phyloP scores from a whole-genome alignment of 805 yeast species.

The Pichia phayaonensis region DNA sequence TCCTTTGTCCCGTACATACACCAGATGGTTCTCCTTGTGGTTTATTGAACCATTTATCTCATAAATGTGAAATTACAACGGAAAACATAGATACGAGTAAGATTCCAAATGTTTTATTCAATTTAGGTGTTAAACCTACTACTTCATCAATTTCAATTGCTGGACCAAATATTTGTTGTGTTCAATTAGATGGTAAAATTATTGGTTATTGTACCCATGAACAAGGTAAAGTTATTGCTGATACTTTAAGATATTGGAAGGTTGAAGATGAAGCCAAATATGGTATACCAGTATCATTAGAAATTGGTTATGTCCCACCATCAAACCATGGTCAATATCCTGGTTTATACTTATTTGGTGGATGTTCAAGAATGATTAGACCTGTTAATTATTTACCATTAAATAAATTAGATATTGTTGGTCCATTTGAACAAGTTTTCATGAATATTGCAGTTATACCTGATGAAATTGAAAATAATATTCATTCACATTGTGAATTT shows the following conservation, averaged over 20 bases:
- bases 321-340: slow-evolving; percentile 95
- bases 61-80: slow-evolving; percentile 86
- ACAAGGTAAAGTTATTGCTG: slow-evolving; percentile 80
- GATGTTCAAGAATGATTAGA: slow-evolving; percentile 91
- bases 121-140: slow-evolving; percentile 77
- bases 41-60: slow-evolving; percentile 90
- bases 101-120: slow-evolving; percentile 57
- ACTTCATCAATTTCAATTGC: slow-evolving; percentile 60
- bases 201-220: slow-evolving; percentile 92
- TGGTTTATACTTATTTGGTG: slow-evolving; percentile 86
- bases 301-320: slow-evolving; percentile 96
- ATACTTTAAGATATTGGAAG: slow-evolving; percentile 88
- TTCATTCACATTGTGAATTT: slow-evolving; percentile 90
- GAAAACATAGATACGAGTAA: slow-evolving; percentile 61
- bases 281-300: slow-evolving; percentile 79
- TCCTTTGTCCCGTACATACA: slow-evolving; percentile 97
- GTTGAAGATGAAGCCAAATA: slow-evolving; percentile 57
- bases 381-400: slow-evolving; percentile 89
- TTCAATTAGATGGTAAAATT: slow-evolving; percentile 87
- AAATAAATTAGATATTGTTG: slow-evolving; percentile 77
- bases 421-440: slow-evolving; percentile 97
- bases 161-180: slow-evolving; percentile 83
- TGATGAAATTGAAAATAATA: slow-evolving; percentile 71
- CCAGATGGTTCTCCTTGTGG: slow-evolving; percentile 99
- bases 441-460: slow-evolving; percentile 95